Base-by-base conservation (phyloP, 2,329 filamentous ascomycete species). In the Trichoderma aggressivum region DNA sequence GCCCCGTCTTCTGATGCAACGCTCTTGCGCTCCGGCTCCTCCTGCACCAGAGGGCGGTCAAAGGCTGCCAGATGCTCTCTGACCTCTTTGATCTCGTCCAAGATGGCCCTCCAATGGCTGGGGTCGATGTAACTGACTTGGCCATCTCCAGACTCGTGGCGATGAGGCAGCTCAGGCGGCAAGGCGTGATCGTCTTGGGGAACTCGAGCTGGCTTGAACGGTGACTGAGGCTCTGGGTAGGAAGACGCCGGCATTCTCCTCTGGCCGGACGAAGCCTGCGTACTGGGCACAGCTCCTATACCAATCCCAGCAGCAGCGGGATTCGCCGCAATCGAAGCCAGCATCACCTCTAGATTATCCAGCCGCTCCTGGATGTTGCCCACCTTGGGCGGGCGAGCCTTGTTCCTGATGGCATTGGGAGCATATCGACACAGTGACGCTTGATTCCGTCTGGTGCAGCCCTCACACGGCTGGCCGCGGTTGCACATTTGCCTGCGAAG, bases 41-140 rank as follows among this genome's bases (percentile, higher is more conserved):
- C 53, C 34, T 67, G 64, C 4, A 11, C 24, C 34, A 58, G 24
- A 10, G 64, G 64, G 18, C 53, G 64, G 26, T 67, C 64, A 32
- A 58, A 43, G 3, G 34, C 26, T 3, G 64, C 58, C n/a, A 67
- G 50, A 47, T 67, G 64, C 8, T 67, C 64, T 18, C 64, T 53
- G 39, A 67, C 64, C 21, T 67, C 64, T 30, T 67, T 67, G 26
- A 67, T 67, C 16, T 59, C 64, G 12, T 67, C 64, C 64, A 67
- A 11, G 10, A 67, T 59, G 7, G 64, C 64, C 18, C 34, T 67
- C 64, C 64, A 67, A 14, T 67, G 64, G 32, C 64, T 43, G 8
- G 64, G 32, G 21, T 67, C 64, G 7, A 67, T 32, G n/a, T 58
- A 67, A 6, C 34, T 58, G 34, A 67, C 53, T 47, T 67, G 64